Conservation (phyloP, 192 early-diverging fungal genomes). For the Allomyces arbusculus region DNA sequence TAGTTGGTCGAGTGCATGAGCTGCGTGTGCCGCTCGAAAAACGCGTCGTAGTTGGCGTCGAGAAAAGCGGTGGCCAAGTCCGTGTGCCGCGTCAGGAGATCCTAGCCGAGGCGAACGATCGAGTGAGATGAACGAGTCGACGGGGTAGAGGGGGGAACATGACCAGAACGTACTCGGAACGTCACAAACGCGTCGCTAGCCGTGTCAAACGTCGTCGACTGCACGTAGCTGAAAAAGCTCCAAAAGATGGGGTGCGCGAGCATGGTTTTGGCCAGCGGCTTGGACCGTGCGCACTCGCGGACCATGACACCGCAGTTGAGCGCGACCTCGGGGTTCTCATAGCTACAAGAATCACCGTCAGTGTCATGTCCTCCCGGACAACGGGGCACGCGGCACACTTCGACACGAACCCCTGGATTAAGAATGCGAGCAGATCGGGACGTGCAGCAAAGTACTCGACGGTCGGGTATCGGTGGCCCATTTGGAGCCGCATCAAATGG, state of each 20-base stretch:
- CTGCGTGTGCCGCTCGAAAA: constrained; percentile 51
- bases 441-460: constrained; percentile 79
- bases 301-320: constrained; percentile 95
- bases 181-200: constrained; percentile 95
- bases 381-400: too few relatives aligned
- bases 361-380: too few relatives aligned
- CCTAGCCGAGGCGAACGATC: constrained; percentile 18
- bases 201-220: constrained; percentile 92
- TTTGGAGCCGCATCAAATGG: constrained; percentile 80
- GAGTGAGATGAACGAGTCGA: background rate
- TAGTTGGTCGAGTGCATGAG: constrained; percentile 82
- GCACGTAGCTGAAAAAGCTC: constrained; percentile 88
- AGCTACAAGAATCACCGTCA: constrained; percentile 8
- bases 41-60: constrained; percentile 66
- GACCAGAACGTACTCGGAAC: constrained; percentile 44
- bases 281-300: constrained; percentile 88
- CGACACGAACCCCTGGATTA: constrained; percentile 36
- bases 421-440: constrained; percentile 58
- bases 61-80: constrained; percentile 73
- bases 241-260: constrained; percentile 73
- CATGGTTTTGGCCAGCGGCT: constrained; percentile 67
- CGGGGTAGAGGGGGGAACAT: background rate
- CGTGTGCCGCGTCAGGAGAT: constrained; percentile 88
- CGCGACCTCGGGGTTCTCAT: constrained; percentile 89
- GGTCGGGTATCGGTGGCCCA: constrained; percentile 84